Base-by-base conservation (phyloP, 306 rosid genomes). In the Vigna radiata region DNA sequence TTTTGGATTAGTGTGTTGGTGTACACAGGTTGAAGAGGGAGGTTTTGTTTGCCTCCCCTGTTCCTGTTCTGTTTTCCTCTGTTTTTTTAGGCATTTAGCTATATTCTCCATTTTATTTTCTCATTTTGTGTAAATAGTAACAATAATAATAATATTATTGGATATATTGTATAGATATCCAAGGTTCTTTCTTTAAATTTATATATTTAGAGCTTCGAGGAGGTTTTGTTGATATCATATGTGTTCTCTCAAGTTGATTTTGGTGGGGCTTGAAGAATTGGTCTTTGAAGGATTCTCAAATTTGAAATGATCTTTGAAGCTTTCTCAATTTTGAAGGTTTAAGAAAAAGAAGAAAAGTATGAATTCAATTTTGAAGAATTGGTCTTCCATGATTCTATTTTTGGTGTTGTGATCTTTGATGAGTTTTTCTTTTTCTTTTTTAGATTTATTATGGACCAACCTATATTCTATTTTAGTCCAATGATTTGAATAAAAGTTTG, bases 61-160 rank as follows among this genome's bases (percentile, higher is more conserved):
- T 61, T 82, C 46, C 70, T 66, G 71, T 19, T 83, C 69, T 79
- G 86, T 85, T 82, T 76, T 75, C 47, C 80, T 72, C 77, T 79
- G 84, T 75, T 82, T 78, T 68, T 48, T 53, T 50, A 70, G 69
- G 8, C 21, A 58, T 25, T 46, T 63, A 58, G 77, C 60, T 33
- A 71, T 82, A 39, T 62, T 72, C 8, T 72, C 6, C 29, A 8
- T 68, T 75, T 53, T 64, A 2, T 5, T 55, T 61, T 58, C 41
- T 4, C 25, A 8, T 18, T 60, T 16, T 13, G 23, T 85, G 79
- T 85, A 82, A 78, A 81, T 81, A 77, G 0, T 74, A 78, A 64
- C 65, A 56, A 37, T 47, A 56, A 37, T 82, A 66, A 4, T 29
- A 29, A 29, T 56, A 4, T 49, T 82, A 36, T 48, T 75, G 68